A percentile compares a stretch with the other conserved stretches of the same genome.
phyloP scores from a whole-genome alignment of 2,329 filamentous ascomycete genomes.

The Colletotrichum sp. region DNA sequence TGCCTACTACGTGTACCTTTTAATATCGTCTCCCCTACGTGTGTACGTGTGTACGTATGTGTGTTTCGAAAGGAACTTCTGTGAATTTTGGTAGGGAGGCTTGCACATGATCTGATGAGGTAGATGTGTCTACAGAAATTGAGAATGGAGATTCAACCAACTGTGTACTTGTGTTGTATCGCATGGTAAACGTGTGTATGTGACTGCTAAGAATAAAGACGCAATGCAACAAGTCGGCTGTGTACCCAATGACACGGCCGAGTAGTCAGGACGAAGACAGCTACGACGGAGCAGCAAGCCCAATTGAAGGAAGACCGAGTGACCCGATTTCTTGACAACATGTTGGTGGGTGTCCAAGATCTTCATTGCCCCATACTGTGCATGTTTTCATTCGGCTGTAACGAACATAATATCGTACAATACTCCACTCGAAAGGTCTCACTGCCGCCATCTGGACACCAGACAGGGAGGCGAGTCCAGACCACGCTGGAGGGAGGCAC shows the following conservation, averaged over 20 bases:
- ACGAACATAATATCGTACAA: neutral
- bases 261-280: neutral
- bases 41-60: neutral
- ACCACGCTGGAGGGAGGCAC: neutral
- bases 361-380: neutral
- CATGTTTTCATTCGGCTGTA: neutral
- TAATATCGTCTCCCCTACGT: neutral
- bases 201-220: neutral
- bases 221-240: neutral
- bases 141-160: neutral
- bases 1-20: neutral
- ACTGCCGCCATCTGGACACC: neutral
- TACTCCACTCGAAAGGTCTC: neutral
- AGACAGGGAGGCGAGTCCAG: neutral
- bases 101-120: neutral
- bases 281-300: neutral
- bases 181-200: neutral
- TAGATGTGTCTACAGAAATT: neutral
- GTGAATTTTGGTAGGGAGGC: neutral
- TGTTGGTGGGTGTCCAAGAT: neutral
- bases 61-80: neutral
- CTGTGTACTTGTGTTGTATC: neutral
- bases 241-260: neutral
- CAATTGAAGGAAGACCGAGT: neutral
- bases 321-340: neutral